A percentile compares a stretch with the other conserved stretches of the same genome.
phyloP scores from a whole-genome alignment of 1,139 yeast genomes.

The Protomyces pachydermus region DNA sequence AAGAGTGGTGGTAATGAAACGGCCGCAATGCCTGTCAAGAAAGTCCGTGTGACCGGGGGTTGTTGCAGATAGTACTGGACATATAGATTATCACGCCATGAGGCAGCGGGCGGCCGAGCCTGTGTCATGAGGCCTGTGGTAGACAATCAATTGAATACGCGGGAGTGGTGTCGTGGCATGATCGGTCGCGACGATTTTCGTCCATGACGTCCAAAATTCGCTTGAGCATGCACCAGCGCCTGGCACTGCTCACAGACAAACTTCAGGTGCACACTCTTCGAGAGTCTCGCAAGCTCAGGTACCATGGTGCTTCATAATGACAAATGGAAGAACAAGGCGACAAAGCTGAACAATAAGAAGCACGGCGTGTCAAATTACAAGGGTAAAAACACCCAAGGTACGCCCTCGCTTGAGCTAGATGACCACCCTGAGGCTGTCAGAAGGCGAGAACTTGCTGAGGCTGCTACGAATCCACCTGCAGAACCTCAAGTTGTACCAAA shows the following conservation, averaged over 20 bases:
- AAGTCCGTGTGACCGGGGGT: constrained; percentile 38
- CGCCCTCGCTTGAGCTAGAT: background rate
- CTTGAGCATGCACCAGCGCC: too few relatives aligned
- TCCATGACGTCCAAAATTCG: too few relatives aligned
- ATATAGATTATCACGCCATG: constrained; percentile 19
- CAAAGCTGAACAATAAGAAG: constrained; percentile 2
- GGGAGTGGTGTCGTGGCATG: background rate
- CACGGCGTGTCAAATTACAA: background rate
- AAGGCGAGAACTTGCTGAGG: background rate
- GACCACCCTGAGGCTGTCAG: background rate
- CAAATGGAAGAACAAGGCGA: constrained; percentile 24
- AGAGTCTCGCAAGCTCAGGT: background rate
- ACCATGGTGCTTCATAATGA: constrained; percentile 22
- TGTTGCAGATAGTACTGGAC: constrained; percentile 22
- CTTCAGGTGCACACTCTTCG: too few relatives aligned
- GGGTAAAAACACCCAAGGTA: background rate
- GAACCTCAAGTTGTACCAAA: background rate
- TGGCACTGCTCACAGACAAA: too few relatives aligned
- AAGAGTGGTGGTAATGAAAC: constrained; percentile 34
- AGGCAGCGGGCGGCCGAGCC: constrained; percentile 1
- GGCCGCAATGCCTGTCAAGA: constrained; percentile 34
- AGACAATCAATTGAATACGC: background rate
- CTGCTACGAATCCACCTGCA: background rate
- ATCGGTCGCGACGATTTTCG: too few relatives aligned
- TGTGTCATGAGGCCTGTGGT: background rate